Evolutionary conservation across 1,139 yeast genomes (phyloP).

Genomic region (Nakaseomyces delphensis): DNA sequence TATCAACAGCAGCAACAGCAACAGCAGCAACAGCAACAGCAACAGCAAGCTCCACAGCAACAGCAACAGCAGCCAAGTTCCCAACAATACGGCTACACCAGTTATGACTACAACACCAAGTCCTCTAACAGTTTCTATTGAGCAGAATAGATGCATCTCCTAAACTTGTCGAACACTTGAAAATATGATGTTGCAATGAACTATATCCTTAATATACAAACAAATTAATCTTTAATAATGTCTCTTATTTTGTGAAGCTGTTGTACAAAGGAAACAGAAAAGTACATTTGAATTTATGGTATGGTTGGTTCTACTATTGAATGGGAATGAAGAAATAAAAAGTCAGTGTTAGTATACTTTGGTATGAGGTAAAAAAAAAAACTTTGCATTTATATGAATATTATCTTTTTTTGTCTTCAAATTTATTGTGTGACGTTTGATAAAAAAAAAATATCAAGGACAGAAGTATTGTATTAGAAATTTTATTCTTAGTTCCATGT

Average conservation of each 20-base stretch:
- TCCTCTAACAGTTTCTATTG: slow-evolving; percentile 30
- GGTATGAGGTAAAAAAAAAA: slow-evolving; percentile 1
- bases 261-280: background rate
- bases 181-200: slow-evolving; percentile 6
- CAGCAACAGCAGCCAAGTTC: slow-evolving; percentile 21
- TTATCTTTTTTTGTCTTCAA: background rate
- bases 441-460: background rate
- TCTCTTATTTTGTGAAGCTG: background rate
- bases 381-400: slow-evolving; percentile 5
- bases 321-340: background rate
- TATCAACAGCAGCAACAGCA: slow-evolving; percentile 25
- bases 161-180: background rate
- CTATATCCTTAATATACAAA: slow-evolving; percentile 3
- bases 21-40: slow-evolving; percentile 11
- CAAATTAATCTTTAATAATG: slow-evolving; percentile 1
- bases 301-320: too few species aligned
- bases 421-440: background rate
- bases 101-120: slow-evolving; percentile 28
- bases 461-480: background rate
- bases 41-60: slow-evolving; percentile 20
- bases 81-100: slow-evolving; percentile 27
- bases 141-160: slow-evolving; percentile 6
- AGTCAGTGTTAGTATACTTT: slow-evolving; percentile 1
- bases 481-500: background rate
- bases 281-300: background rate